Evolutionary conservation across 169 alveolate genomes (phyloP), one percentile per base, ranked within the genome.

Genomic region (Plasmodium yoelii): DNA sequence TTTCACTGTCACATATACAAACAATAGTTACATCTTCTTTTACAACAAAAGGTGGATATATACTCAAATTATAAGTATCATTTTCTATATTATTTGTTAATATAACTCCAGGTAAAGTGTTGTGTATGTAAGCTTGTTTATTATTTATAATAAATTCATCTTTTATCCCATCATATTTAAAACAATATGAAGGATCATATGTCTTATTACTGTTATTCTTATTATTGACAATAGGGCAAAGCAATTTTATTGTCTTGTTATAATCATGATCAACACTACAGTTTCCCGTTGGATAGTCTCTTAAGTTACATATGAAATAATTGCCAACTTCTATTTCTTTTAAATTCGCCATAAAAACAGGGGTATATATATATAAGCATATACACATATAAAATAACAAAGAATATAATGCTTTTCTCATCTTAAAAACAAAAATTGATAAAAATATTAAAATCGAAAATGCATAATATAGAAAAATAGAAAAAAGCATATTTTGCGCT

Each of bases 281-380:
- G n/a, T 13, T 13, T 22, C 51, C 89, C 8, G 18, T 51, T 15
- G 89, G 70, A 44, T 64, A 77, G 22, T 77, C 89, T 34, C 51
- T 55, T 15, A 77, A 77, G 55, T 77, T 77, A n/a, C 89, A 77
- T 12, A 77, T 77, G 28, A 64, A 77, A 63, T 77, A 77, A 63
- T 77, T 63, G 6, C 89, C 89, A 15, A 77, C 47, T n/a, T 77
- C 60, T 8, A 77, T 15, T 46, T 63, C 89, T 13, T 77, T 77
- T 1, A 64, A 44, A 64, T 47, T 22, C 18, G 65, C 42, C 63
- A 44, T 46, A 49, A 47, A 63, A 1, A 64, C 75, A 9, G 80
- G 69, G 19, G 55, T 24, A 39, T 51, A 77, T 34, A 42, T 10
- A 59, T 34, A 55, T 39, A 77, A n/a, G 18, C 26, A 77, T 49